A percentile compares a stretch with the other conserved stretches of the same genome.
Conservation (phyloP, 1,139 yeast species). For the Yamadazyma jaroonii region DNA sequence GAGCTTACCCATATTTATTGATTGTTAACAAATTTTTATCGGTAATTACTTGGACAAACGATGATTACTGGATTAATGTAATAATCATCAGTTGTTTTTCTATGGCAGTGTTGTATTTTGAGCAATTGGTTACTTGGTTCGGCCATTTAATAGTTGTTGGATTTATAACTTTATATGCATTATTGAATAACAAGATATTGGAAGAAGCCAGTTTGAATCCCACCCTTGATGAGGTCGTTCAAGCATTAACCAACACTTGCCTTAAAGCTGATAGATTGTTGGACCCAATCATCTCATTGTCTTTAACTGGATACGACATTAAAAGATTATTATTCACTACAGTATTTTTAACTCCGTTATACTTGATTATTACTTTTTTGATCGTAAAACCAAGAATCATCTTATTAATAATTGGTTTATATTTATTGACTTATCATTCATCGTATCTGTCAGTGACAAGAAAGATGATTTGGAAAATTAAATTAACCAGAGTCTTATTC, state of each 20-base stretch:
- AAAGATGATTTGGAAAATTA: slow-evolving; percentile 79
- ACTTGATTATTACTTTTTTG: slow-evolving; percentile 65
- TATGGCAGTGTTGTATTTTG: slow-evolving; percentile 69
- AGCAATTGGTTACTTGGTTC: slow-evolving; percentile 65
- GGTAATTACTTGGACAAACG: slow-evolving; percentile 87
- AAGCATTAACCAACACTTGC: slow-evolving; percentile 70
- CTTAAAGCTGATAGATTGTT: slow-evolving; percentile 74
- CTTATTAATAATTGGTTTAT: slow-evolving; percentile 57
- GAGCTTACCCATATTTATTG: slow-evolving; percentile 79
- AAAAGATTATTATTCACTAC: slow-evolving; percentile 80
- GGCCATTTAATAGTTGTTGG: slow-evolving; percentile 80
- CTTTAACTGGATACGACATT: slow-evolving; percentile 73
- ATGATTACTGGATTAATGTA: slow-evolving; percentile 75
- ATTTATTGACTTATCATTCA: slow-evolving; percentile 80
- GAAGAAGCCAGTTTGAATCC: slow-evolving; percentile 65
- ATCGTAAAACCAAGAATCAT: slow-evolving; percentile 71
- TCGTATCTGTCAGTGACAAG: slow-evolving; percentile 80
- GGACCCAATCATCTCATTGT: slow-evolving; percentile 70
- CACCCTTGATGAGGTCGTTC: slow-evolving; percentile 86
- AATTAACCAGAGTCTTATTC: slow-evolving; percentile 62
- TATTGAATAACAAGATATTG: slow-evolving; percentile 48
- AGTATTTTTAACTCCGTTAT: slow-evolving; percentile 79
- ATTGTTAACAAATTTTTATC: slow-evolving; percentile 68
- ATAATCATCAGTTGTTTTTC: slow-evolving; percentile 58
- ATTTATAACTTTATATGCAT: slow-evolving; percentile 62